phyloP scores from a whole-genome alignment of 331 rosid genomes.

The Pyracantha coccinea region DNA sequence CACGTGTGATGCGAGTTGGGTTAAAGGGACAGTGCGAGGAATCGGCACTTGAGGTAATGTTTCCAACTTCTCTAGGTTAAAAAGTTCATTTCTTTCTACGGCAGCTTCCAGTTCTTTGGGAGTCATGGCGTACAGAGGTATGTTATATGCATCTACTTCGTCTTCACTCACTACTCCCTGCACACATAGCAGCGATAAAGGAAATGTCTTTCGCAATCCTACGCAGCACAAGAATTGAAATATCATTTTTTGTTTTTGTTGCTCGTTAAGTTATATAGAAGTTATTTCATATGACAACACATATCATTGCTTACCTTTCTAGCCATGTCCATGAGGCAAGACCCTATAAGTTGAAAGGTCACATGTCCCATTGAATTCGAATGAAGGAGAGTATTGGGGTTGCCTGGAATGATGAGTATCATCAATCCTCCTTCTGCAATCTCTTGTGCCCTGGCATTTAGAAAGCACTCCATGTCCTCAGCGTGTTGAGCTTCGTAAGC shows the following conservation, averaged over 20 bases:
- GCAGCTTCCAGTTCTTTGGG: slow-evolving; percentile 1
- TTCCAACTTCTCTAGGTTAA: neutral
- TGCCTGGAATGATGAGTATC: neutral
- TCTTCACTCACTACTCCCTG: slow-evolving; percentile 10
- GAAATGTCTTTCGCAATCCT: neutral
- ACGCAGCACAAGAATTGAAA: too few relatives aligned
- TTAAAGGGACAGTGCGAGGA: neutral
- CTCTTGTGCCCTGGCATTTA: slow-evolving; percentile 8
- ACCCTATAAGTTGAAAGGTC: neutral
- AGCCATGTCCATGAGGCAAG: slow-evolving; percentile 10
- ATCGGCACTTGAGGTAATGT: neutral
- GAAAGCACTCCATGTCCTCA: neutral
- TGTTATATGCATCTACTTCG: slow-evolving; percentile 3
- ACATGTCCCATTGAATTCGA: neutral
- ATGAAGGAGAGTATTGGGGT: neutral
- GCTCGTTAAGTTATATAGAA: too few relatives aligned
- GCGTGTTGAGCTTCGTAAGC: slow-evolving; percentile 5
- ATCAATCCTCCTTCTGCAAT: slow-evolving; percentile 7
- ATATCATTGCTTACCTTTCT: neutral
- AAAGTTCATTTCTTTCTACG: slow-evolving; percentile 3
- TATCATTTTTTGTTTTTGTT: too few relatives aligned
- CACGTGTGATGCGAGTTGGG: neutral
- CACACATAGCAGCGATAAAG: neutral
- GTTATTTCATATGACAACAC: neutral
- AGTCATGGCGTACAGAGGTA: neutral